These are phyloP conservation scores for Xylariaceae sp. DNA, from an alignment of 2,329 filamentous ascomycete species.

Conservation along the genomic window DNA sequence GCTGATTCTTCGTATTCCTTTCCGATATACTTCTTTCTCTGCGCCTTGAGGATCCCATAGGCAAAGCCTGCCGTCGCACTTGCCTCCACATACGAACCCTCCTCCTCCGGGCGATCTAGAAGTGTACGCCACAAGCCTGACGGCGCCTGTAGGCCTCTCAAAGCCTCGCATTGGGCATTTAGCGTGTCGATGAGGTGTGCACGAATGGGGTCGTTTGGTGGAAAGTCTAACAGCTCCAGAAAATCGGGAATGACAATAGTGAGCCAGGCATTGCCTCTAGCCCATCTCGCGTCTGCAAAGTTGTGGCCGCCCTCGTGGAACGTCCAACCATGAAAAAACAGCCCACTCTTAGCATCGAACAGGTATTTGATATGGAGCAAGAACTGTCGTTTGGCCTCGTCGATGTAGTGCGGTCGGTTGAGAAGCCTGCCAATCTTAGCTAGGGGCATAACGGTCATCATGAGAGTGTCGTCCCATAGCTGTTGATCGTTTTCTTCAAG, in stretches of 20 bases:
- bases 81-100: conserved; percentile 77
- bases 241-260: conserved; percentile 86
- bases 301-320: conserved; percentile 71
- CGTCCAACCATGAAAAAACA: conserved; percentile 85
- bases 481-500: conserved; percentile 73
- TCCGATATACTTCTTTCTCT: conserved; percentile 71
- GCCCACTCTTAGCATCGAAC: conserved; percentile 71
- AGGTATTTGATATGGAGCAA: conserved; percentile 80
- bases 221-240: conserved; percentile 72
- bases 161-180: conserved; percentile 70
- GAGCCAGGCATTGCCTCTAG: conserved; percentile 72
- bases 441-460: conserved; percentile 85
- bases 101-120: conserved; percentile 67
- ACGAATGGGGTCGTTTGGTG: conserved; percentile 67
- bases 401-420: conserved; percentile 72
- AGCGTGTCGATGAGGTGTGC: conserved; percentile 66
- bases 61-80: conserved; percentile 83
- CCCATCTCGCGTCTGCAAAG: conserved; percentile 64
- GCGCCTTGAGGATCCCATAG: conserved; percentile 77
- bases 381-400: conserved; percentile 79
- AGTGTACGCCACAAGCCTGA: conserved; percentile 77
- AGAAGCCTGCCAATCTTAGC: conserved; percentile 80
- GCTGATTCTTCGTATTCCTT: conserved; percentile 66
- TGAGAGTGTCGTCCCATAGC: conserved; percentile 84
- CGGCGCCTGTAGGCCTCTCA: conserved; percentile 63